Conservation (phyloP, 805 yeast genomes). For the Hanseniaspora valbyensis region DNA sequence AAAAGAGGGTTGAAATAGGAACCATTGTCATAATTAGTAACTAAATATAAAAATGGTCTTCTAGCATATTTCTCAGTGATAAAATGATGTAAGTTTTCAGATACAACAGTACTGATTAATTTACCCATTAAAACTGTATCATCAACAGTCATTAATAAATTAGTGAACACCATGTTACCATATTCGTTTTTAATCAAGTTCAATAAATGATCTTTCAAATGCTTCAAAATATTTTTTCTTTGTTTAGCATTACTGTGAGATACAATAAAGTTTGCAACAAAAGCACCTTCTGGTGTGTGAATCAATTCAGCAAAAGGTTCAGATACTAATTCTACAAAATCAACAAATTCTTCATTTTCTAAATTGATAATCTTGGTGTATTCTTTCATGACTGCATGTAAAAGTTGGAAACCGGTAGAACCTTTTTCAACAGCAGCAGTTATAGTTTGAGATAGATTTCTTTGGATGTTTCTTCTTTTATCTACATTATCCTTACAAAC, state of each 20-base stretch:
- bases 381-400: constrained; percentile 93
- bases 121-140: constrained; percentile 78
- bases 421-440: constrained; percentile 90
- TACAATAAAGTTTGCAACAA: constrained; percentile 72
- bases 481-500: constrained; percentile 59
- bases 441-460: constrained; percentile 70
- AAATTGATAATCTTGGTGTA: constrained; percentile 57
- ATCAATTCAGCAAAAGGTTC: constrained; percentile 92
- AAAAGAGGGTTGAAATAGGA: constrained; percentile 69
- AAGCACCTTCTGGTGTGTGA: constrained; percentile 89
- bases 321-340: constrained; percentile 66
- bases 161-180: constrained; percentile 71
- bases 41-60: constrained; percentile 74
- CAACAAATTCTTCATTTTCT: constrained; percentile 53
- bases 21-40: constrained; percentile 60
- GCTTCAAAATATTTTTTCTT: constrained; percentile 64
- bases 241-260: constrained; percentile 86
- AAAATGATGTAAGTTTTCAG: constrained; percentile 48
- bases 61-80: constrained; percentile 67
- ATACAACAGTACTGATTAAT: constrained; percentile 41
- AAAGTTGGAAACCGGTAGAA: constrained; percentile 87
- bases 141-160: constrained; percentile 77
- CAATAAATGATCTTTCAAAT: constrained; percentile 64
- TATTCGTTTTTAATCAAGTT: constrained; percentile 71
- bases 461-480: constrained; percentile 61